These are phyloP conservation scores for Penicillium daleae DNA, from an alignment of 495 filamentous ascomycete genomes.

Conservation along the genomic window DNA sequence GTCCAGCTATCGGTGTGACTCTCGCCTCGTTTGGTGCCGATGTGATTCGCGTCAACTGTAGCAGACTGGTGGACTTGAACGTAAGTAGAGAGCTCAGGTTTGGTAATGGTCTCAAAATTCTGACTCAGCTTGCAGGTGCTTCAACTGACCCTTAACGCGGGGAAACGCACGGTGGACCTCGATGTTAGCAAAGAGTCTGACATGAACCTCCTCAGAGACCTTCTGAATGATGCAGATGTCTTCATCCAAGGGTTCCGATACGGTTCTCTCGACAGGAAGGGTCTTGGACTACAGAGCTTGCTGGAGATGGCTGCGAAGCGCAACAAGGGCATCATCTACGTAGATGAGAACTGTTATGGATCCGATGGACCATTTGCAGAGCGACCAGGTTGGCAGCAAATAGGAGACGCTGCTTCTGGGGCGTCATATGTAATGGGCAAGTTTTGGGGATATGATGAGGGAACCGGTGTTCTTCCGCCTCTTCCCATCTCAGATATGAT, in stretches of 20 bases:
- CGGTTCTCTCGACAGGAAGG: constrained; percentile 53
- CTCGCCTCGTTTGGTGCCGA: constrained; percentile 63
- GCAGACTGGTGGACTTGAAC: constrained; percentile 52
- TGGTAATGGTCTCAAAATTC: neutral
- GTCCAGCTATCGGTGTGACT: constrained; percentile 54
- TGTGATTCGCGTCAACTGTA: constrained; percentile 64
- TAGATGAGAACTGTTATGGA: constrained; percentile 69
- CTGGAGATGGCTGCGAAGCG: constrained; percentile 48
- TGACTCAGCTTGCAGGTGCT: constrained; percentile 33
- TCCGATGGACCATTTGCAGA: constrained; percentile 37
- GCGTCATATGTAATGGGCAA: constrained; percentile 26
- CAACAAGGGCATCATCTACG: constrained; percentile 63
- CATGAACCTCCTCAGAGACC: constrained; percentile 39
- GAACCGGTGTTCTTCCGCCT: constrained; percentile 64
- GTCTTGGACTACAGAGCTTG: constrained; percentile 53
- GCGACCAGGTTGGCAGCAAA: constrained; percentile 52
- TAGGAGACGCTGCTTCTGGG: constrained; percentile 44
- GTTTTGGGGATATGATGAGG: constrained; percentile 63
- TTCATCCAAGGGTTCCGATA: constrained; percentile 62
- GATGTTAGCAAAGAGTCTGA: constrained; percentile 52
- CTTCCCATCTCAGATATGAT: constrained; percentile 75
- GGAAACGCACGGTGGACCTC: constrained; percentile 58
- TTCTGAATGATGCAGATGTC: constrained; percentile 58
- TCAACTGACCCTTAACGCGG: constrained; percentile 50
- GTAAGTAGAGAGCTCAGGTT: constrained; percentile 15